phyloP scores from a whole-genome alignment of 306 rosid genomes.

The Dalbergia cultrata region DNA sequence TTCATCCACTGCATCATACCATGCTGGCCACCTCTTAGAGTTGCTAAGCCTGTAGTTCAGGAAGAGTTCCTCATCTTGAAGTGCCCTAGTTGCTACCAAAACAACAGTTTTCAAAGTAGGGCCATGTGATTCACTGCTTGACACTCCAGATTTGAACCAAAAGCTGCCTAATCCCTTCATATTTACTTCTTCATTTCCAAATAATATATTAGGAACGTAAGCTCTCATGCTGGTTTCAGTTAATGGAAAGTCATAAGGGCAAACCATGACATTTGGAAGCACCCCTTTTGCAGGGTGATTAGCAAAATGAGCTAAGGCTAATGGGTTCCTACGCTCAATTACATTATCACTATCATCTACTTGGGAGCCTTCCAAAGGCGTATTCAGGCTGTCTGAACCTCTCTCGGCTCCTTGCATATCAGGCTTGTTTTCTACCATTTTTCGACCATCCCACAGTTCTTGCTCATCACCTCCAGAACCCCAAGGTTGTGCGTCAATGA shows the following conservation, averaged over 20 bases:
- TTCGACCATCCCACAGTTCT: slow-evolving; percentile 64
- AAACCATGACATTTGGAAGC: slow-evolving; percentile 87
- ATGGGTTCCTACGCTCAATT: slow-evolving; percentile 82
- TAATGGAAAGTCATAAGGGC: slow-evolving; percentile 92
- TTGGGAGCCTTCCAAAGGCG: slow-evolving; percentile 65
- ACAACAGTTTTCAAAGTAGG: slow-evolving; percentile 77
- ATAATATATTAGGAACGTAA: slow-evolving; percentile 78
- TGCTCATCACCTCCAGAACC: slow-evolving; percentile 67
- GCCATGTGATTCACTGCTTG: slow-evolving; percentile 53
- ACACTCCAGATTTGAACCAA: slow-evolving; percentile 76
- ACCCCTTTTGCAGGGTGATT: slow-evolving; percentile 85
- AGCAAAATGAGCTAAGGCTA: slow-evolving; percentile 87
- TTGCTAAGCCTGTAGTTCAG: slow-evolving; percentile 87
- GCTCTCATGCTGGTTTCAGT: slow-evolving; percentile 72
- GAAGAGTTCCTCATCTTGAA: slow-evolving; percentile 81
- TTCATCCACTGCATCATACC: too few species aligned
- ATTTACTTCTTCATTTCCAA: slow-evolving; percentile 69
- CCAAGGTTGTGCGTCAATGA: slow-evolving; percentile 90
- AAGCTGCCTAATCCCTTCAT: slow-evolving; percentile 64
- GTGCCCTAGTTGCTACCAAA: slow-evolving; percentile 81
- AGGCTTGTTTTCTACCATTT: slow-evolving; percentile 44
- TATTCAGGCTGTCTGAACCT: slow-evolving; percentile 65
- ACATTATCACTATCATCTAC: slow-evolving; percentile 50
- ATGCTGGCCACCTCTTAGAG: slow-evolving; percentile 44
- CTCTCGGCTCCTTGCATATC: slow-evolving; percentile 54